Conservation (phyloP, 192 early-diverging fungal genomes). For the Backusella circina region DNA sequence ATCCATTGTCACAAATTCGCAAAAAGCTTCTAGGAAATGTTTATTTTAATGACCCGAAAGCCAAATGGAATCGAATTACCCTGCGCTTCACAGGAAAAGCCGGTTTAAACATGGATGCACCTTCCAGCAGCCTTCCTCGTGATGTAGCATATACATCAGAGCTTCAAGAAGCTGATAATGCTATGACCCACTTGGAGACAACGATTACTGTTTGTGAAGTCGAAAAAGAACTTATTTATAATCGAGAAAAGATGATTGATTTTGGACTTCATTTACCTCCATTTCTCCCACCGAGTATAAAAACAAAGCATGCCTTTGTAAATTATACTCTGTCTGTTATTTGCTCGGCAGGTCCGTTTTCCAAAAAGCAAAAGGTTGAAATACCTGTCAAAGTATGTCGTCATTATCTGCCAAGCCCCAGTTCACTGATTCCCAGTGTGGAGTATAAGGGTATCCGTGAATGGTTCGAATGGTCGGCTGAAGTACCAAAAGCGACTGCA, state of each 20-base stretch:
- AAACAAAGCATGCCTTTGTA: conserved; percentile 31
- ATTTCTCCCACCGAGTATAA: conserved; percentile 24
- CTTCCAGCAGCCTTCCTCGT: conserved; percentile 5
- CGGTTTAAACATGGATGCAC: conserved; percentile 16
- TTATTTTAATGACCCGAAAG: conserved; percentile 18
- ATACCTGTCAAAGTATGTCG: conserved; percentile 19
- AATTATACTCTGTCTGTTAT: conserved; percentile 24
- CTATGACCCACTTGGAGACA: conserved; percentile 11
- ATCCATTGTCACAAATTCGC: conserved; percentile 29
- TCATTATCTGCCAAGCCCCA: conserved; percentile 31
- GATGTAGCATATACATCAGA: conserved; percentile 4
- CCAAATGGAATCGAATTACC: conserved; percentile 33
- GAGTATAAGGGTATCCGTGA: conserved; percentile 15
- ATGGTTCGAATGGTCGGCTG: conserved; percentile 34
- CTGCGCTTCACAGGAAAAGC: conserved; percentile 26
- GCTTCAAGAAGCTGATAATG: neutral
- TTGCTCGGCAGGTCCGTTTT: conserved; percentile 27
- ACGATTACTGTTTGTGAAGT: conserved; percentile 28
- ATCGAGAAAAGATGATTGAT: conserved; percentile 18
- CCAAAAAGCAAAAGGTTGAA: conserved; percentile 25
- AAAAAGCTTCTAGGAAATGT: conserved; percentile 27
- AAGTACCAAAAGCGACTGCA: conserved; percentile 29
- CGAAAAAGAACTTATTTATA: conserved; percentile 34
- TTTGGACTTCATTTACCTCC: conserved; percentile 35
- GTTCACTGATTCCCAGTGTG: conserved; percentile 27